Base-by-base conservation (phyloP, 805 yeast genomes). In the Candida corydali region DNA sequence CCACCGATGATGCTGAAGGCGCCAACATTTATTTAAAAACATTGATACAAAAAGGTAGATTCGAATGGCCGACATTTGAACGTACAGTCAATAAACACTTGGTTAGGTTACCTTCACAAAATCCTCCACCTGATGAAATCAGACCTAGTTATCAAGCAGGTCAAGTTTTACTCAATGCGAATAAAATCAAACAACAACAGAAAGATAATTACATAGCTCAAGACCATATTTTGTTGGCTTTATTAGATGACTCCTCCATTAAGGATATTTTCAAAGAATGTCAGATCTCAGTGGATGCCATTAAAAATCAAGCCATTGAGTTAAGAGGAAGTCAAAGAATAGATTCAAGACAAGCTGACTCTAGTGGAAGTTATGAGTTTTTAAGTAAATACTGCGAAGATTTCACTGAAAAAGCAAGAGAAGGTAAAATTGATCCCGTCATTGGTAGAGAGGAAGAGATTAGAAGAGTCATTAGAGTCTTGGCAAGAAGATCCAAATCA, bases 361-460 rank as follows among this genome's bases (percentile, higher is more conserved):
- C 97, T 4, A 84, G 91, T 10, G 78, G 83, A 36, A 74, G 82
- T 43, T 78, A 75, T 46, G 98, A 93, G 59, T 93, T 86, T 52
- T 69, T 93, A 50, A 66, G 76, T 42, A 93, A 93, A 58, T 93
- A 93, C 60, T 96, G 98, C 41, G 76, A 83, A 47, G 97, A 93
- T 60, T 75, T 93, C 71, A 93, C 98, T 1, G 94, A 86, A 51
- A 80, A 78, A 59, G 98, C 98, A 8, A 73, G 94, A 46, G 81
- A 84, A 55, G 98, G 98, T 55, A 87, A 86, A 58, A 79, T 93
- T 41, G 98, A 93, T 62, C 98, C 98, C 3, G 98, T 93, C 29
- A 93, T 93, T 56, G 98, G 98, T 39, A 84, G 98, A 68, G 98
- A 93, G 61, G 98, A 93, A 63, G 98, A 93, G 66, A 93, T 93